A percentile compares a stretch with the other conserved stretches of the same genome.
Conservation (phyloP, 768 basidiomycete species). For the Tylopilus plumbeoviolaceoides region DNA sequence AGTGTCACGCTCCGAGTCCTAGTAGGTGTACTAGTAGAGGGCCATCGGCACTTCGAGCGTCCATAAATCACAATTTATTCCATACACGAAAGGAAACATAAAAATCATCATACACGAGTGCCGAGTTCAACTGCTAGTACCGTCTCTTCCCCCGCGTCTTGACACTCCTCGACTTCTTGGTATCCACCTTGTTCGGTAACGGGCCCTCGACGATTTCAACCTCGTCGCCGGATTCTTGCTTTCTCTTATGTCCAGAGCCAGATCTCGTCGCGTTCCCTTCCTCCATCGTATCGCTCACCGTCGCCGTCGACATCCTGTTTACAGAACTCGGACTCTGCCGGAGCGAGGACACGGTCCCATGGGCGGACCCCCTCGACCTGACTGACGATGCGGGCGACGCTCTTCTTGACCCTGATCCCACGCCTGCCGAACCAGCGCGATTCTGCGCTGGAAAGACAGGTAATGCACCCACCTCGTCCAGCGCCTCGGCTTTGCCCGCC, state of each 20-base stretch:
- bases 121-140: background rate
- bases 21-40: too few species aligned
- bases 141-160: conserved; percentile 44
- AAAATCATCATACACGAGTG: too few species aligned
- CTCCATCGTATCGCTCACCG: conserved; percentile 40
- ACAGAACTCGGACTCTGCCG: conserved; percentile 48
- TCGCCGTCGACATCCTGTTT: conserved; percentile 43
- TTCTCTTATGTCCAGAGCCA: conserved; percentile 42
- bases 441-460: conserved; percentile 22
- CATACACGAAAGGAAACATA: too few species aligned
- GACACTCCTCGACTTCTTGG: conserved; percentile 28
- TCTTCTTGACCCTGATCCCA: conserved; percentile 32
- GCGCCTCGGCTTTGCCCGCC: conserved; percentile 20
- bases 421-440: conserved; percentile 10
- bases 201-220: conserved; percentile 51
- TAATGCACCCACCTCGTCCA: conserved; percentile 29
- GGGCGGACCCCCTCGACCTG: conserved; percentile 34
- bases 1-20: too few species aligned
- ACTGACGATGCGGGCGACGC: conserved; percentile 49
- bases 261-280: conserved; percentile 29
- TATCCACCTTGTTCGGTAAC: conserved; percentile 34
- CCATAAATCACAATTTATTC: too few species aligned
- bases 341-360: conserved; percentile 25
- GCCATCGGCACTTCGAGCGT: too few species aligned
- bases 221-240: conserved; percentile 52